These are phyloP conservation scores for Pichia sporocuriosa DNA, from an alignment of 805 yeast genomes.

Conservation along the genomic window DNA sequence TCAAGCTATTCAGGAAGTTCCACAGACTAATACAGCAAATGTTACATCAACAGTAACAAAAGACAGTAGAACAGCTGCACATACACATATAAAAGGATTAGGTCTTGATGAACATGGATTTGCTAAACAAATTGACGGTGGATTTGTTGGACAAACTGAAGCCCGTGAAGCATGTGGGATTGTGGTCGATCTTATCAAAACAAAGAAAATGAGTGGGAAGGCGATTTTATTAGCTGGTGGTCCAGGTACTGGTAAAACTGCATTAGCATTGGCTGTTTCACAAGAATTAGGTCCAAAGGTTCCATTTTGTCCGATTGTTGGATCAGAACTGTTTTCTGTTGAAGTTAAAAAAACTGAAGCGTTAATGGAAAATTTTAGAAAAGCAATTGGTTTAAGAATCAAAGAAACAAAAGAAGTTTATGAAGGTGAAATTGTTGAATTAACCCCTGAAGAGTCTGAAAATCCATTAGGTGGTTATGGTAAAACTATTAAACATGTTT, in stretches of 20 bases:
- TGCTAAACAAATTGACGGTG: slow-evolving; percentile 78
- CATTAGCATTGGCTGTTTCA: slow-evolving; percentile 89
- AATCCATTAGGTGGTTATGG: slow-evolving; percentile 94
- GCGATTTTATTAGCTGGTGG: slow-evolving; percentile 96
- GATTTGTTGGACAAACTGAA: slow-evolving; percentile 95
- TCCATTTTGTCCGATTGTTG: slow-evolving; percentile 93
- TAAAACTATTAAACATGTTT: slow-evolving; percentile 58
- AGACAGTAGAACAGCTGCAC: slow-evolving; percentile 63
- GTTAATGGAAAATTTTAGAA: slow-evolving; percentile 91
- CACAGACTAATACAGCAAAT: slow-evolving; percentile 10
- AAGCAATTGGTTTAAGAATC: slow-evolving; percentile 90
- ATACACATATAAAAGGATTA: slow-evolving; percentile 91
- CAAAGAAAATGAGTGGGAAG: slow-evolving; percentile 93
- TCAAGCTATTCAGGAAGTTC: not conserved
- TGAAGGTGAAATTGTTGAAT: slow-evolving; percentile 98
- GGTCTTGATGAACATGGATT: slow-evolving; percentile 90
- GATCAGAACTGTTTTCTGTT: slow-evolving; percentile 85
- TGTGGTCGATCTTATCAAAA: slow-evolving; percentile 85
- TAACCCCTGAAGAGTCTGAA: slow-evolving; percentile 76
- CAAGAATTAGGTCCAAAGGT: slow-evolving; percentile 70
- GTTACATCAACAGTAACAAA: slow-evolving; percentile 16
- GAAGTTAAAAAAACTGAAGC: slow-evolving; percentile 96
- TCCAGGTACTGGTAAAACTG: slow-evolving; percentile 98
- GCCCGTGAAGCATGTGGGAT: slow-evolving; percentile 94
- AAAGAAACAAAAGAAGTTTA: slow-evolving; percentile 96